phyloP scores from a whole-genome alignment of 306 rosid species.

The Hippophae rhamnoides region DNA sequence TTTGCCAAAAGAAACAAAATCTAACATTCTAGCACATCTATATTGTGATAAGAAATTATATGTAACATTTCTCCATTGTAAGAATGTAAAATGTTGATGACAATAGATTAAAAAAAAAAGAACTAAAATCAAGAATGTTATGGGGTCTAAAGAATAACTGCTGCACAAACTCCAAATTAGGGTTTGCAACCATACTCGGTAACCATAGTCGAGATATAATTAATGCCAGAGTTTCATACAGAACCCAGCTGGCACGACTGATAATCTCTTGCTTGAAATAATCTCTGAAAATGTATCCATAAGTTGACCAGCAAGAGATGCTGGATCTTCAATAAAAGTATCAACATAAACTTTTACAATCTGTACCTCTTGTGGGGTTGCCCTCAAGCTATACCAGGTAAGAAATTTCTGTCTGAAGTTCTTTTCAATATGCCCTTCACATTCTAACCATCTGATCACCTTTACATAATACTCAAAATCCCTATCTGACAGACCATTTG shows the following conservation, averaged over 20 bases:
- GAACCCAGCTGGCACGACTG: constrained; percentile 65
- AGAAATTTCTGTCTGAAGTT: constrained; percentile 89
- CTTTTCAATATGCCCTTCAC: constrained; percentile 88
- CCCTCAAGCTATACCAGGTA: constrained; percentile 93
- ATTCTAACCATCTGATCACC: constrained; percentile 81
- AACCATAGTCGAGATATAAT: constrained; percentile 17
- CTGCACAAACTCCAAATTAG: constrained; percentile 22
- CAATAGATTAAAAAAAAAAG: constrained; percentile 29
- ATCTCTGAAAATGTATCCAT: constrained; percentile 82
- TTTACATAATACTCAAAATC: constrained; percentile 88
- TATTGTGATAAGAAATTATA: constrained; percentile 2
- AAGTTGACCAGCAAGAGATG: constrained; percentile 88
- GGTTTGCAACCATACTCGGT: constrained; percentile 16
- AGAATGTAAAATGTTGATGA: constrained; percentile 33
- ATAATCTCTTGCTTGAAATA: constrained; percentile 58
- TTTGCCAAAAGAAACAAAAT: too few relatives aligned
- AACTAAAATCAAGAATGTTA: constrained; percentile 35
- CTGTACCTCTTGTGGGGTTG: constrained; percentile 62
- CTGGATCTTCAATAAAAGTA: constrained; percentile 68
- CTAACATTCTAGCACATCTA: background rate
- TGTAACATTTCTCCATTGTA: constrained; percentile 31
- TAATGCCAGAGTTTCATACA: constrained; percentile 97
- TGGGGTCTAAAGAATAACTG: constrained; percentile 44
- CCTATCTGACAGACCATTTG: constrained; percentile 34
- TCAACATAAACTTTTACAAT: constrained; percentile 74